Conservation (phyloP, 495 filamentous ascomycete species). For the Aspergillus carlsbadensis region DNA sequence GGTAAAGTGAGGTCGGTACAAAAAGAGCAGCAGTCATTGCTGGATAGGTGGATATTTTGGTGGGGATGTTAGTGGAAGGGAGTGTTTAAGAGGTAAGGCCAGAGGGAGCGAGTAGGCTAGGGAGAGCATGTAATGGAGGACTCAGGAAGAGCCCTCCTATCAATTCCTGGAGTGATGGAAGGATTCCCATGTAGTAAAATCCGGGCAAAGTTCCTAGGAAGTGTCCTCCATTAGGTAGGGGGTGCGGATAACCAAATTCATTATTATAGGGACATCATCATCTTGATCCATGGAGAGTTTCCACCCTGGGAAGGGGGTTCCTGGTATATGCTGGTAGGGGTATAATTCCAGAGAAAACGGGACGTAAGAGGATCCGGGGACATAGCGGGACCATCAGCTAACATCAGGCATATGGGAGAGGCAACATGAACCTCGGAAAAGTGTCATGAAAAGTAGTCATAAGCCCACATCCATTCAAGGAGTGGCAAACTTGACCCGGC, state of each 20-base stretch:
- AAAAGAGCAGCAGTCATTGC: background rate
- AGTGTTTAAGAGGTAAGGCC: background rate
- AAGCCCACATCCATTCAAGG: constrained; percentile 31
- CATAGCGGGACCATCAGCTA: background rate
- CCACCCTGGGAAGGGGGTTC: background rate
- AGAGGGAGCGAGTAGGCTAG: background rate
- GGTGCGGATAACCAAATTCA: constrained; percentile 9
- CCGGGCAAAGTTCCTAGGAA: background rate
- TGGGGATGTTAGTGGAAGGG: background rate
- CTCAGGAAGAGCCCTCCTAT: constrained; percentile 1
- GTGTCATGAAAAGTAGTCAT: constrained; percentile 4
- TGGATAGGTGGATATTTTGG: background rate
- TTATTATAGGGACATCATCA: background rate
- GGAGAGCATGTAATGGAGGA: background rate
- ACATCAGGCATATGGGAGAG: constrained; percentile 3
- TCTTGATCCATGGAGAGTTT: constrained; percentile 7
- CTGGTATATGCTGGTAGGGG: background rate
- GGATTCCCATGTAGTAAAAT: background rate
- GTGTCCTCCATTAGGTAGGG: background rate
- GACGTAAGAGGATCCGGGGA: constrained; percentile 1
- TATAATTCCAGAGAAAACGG: constrained; percentile 1
- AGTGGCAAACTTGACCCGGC: constrained; percentile 46
- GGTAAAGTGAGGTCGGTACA: background rate
- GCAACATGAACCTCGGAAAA: constrained; percentile 5
- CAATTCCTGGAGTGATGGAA: background rate